Conservation (phyloP, 306 rosid species). For the Vigna trinervia region DNA sequence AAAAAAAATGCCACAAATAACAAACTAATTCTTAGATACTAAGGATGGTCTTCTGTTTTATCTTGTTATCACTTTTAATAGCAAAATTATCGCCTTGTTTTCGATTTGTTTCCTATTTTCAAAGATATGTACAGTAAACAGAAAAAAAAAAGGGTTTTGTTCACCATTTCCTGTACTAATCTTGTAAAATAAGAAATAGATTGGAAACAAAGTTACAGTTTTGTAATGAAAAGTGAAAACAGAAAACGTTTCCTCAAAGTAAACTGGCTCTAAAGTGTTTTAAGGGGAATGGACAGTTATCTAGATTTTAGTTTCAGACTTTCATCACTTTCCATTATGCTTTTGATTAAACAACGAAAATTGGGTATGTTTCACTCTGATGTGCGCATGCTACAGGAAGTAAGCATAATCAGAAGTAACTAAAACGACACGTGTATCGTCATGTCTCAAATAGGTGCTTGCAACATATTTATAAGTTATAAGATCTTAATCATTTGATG, state of each 20-base stretch:
- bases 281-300: conserved; percentile 7
- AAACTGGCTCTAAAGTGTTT: neutral
- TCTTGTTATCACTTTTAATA: too few species aligned
- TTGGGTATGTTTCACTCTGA: neutral
- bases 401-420: conserved; percentile 16
- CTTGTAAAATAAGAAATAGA: too few species aligned
- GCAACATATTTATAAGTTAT: neutral
- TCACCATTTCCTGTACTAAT: neutral
- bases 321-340: neutral
- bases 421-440: neutral
- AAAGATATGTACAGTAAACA: neutral
- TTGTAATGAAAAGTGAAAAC: neutral
- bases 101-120: neutral
- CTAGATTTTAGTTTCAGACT: neutral
- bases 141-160: neutral
- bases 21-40: neutral
- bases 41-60: too few species aligned
- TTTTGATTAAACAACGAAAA: neutral
- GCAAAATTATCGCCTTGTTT: neutral
- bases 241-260: neutral
- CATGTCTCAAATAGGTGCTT: conserved; percentile 15
- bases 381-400: neutral
- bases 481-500: neutral
- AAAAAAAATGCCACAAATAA: conserved; percentile 14
- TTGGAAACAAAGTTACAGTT: neutral